phyloP scores from a whole-genome alignment of 2,329 filamentous ascomycete genomes.

The Plectosphaerella plurivora region DNA sequence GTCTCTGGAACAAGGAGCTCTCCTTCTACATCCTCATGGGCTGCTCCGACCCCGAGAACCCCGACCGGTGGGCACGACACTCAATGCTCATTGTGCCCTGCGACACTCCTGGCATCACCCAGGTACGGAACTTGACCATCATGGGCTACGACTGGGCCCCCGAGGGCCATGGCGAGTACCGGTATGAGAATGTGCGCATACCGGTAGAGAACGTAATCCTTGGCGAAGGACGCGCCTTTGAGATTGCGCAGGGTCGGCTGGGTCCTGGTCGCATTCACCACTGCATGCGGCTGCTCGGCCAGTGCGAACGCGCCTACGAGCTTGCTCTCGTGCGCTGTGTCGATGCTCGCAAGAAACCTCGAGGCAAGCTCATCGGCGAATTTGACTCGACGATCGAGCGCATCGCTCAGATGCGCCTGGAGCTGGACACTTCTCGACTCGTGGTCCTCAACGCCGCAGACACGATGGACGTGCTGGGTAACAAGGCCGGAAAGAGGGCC shows the following conservation, averaged over 20 bases:
- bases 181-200: constrained; percentile 84
- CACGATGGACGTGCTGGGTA: constrained; percentile 83
- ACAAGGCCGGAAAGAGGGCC: constrained; percentile 85
- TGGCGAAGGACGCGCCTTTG: constrained; percentile 89
- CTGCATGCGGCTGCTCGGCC: constrained; percentile 90
- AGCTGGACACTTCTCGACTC: constrained; percentile 87
- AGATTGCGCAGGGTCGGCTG: constrained; percentile 95
- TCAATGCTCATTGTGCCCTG: constrained; percentile 87
- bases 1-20: constrained; percentile 19
- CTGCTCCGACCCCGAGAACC: constrained; percentile 74
- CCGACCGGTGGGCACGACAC: constrained; percentile 80
- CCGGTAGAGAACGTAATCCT: constrained; percentile 83
- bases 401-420: constrained; percentile 84
- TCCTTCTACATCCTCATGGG: constrained; percentile 95
- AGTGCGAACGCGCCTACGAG: constrained; percentile 84
- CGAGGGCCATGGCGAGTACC: constrained; percentile 91
- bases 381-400: constrained; percentile 95
- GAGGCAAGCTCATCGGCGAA: constrained; percentile 78
- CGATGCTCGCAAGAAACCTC: constrained; percentile 83
- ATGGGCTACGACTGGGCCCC: constrained; percentile 97
- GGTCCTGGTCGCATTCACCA: constrained; percentile 97
- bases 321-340: constrained; percentile 94
- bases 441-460: constrained; percentile 91
- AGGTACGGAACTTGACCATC: constrained; percentile 88
- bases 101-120: constrained; percentile 77